Base-by-base conservation (phyloP, 192 early-diverging fungal species). In the Coemansia sp. region DNA sequence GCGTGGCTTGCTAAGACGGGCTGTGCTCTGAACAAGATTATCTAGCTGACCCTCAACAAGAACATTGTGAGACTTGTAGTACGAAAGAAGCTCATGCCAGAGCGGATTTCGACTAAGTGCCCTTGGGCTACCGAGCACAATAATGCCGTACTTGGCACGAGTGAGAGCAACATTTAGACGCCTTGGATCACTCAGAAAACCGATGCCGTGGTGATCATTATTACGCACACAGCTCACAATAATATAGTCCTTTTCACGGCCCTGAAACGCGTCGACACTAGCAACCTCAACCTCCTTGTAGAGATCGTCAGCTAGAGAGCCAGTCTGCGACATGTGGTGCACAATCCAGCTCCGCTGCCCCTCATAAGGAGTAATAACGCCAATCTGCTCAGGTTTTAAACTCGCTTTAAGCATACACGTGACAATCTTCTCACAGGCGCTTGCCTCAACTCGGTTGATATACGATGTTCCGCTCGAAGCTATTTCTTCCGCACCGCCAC, bases 251-350 rank as follows among this genome's bases (percentile, higher is more conserved):
- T 99, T 99, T 73, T 99, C 97, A 72, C 97, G 93, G 46, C 97
- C 97, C 68, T 99, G 97, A 89, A 99, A 99, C 8, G 97, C 96
- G 67, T 99, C 97, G 11, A 99, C 97, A 72, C 93, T 95, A 25
- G 96, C 96, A 5, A 99, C 95, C 74, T 99, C 98, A 19, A 99
- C 95, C 40, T 98, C 95, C 83, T 98, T 99, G 88, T 98, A 99
- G 12, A 95, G 81, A 55, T 98, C 96, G 73, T 92, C 93, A 60
- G 89, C 91, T 65, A 98, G 75, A 2, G 93, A 84, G 13, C 98
- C 98, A 58, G 90, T 90, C 65, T 92, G 94, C 68, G 93, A 93
- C 95, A 99, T 98, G 76, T 98, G 94, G 61, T 90, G 87, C 19
- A 97, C 95, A 58, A 99, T 79, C 76, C 93, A 99, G 20, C 95